A percentile compares a stretch with the other conserved stretches of the same genome.
phyloP scores from a whole-genome alignment of 2,329 filamentous ascomycete genomes.

The Pseudofabraea citricarpa region DNA sequence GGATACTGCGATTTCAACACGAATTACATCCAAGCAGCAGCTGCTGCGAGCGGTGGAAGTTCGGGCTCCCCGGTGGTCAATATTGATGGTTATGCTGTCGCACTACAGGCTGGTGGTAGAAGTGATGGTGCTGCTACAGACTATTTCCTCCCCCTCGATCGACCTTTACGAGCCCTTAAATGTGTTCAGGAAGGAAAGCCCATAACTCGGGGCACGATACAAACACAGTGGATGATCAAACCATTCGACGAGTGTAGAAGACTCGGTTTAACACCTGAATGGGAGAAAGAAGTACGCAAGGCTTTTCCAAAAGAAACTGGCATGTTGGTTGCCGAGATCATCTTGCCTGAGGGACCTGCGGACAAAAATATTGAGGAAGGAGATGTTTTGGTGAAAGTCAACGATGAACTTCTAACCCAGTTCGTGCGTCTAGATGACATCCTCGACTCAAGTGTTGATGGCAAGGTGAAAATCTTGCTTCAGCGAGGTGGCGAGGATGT shows the following conservation, averaged over 20 bases:
- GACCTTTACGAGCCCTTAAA: conserved; percentile 79
- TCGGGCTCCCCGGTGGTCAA: conserved; percentile 98
- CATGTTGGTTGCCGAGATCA: conserved; percentile 94
- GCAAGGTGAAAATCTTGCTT: conserved; percentile 73
- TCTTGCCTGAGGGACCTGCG: conserved; percentile 85
- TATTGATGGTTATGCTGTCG: conserved; percentile 86
- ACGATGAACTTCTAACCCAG: conserved; percentile 86
- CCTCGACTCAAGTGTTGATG: conserved; percentile 79
- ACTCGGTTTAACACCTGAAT: conserved; percentile 76
- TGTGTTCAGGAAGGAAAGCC: conserved; percentile 73
- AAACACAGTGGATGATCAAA: conserved; percentile 95
- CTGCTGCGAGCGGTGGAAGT: conserved; percentile 91
- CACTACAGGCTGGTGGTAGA: conserved; percentile 88
- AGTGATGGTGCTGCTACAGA: conserved; percentile 95
- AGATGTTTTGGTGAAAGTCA: conserved; percentile 89
- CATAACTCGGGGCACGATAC: conserved; percentile 91
- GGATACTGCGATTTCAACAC: conserved; percentile 97
- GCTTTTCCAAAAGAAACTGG: conserved; percentile 90
- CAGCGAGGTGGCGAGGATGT: conserved; percentile 87
- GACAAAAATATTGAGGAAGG: conserved; percentile 87
- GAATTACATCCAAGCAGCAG: conserved; percentile 96
- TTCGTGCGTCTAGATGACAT: conserved; percentile 91
- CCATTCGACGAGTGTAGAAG: conserved; percentile 95
- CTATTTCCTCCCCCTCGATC: conserved; percentile 92
- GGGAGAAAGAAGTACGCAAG: conserved; percentile 80